Base-by-base conservation (phyloP, 768 basidiomycete genomes). In the Amanita jacksonii region DNA sequence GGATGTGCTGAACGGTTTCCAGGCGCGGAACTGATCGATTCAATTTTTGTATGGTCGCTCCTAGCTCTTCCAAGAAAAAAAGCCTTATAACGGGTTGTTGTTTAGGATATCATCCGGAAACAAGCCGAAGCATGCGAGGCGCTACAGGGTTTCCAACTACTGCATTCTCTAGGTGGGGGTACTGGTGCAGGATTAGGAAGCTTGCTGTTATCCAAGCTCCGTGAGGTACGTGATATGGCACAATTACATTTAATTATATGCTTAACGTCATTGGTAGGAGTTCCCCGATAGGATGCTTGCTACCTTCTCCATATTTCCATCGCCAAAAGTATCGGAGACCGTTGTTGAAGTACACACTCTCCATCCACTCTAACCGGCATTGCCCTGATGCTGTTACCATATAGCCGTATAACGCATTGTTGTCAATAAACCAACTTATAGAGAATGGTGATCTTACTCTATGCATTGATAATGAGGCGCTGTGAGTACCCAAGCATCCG, bases 11-110 rank as follows among this genome's bases (percentile, higher is more conserved):
- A 16, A 31, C 15, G 4, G 4, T 25, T 5, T 38, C 7, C 42
- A 86, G 88, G 92, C 48, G 93, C 93, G 27, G 93, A 98, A 59
- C 74, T 98, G 3, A 77, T 91, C 34, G 93, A 93, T 36, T 66
- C 74, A n/a, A 77, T 94, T 43, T 63, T 90, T 49, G 85, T 79
- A 53, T 6, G 10, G 24, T 28, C 8, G 19, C 20, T 34, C 16
- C 2, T 4, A 42, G 44, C 23, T 2, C 44, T 33, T 45, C 8
- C 35, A 32, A 28, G 13, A 28, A 8, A 12, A 8, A 30, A 31
- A 2, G 7, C 6, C 16, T 41, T 2, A 41, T 16, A 18, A 18
- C 22, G 10, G 28, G n/a, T n/a, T 16, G 3, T 19, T 18, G 27
- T 6, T 30, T 44, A 81, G 73, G 93, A 92, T 34, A 69, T 80